Evolutionary conservation across 2,329 filamentous ascomycete species (phyloP), one percentile per base, ranked within the genome.

Genomic region (Hypoxylon sp.): DNA sequence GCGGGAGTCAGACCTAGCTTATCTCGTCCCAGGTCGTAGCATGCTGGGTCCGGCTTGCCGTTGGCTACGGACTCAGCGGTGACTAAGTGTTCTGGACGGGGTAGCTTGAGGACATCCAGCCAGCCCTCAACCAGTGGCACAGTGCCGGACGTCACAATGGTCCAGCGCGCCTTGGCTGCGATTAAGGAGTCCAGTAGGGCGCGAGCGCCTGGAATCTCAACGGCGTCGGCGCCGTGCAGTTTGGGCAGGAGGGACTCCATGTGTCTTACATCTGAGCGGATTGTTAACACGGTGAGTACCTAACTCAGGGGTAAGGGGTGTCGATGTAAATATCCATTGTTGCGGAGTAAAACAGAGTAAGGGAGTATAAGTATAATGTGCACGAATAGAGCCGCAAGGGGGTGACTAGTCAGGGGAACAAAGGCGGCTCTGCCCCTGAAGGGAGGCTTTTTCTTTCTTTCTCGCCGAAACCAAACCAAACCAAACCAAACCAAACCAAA

Each of bases 171-270:
- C 43, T 81, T 79, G 54, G 82, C 81, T 37, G 83, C 78, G 67
- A 91, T 90, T 43, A 97, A 85, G 30, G 83, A 78, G 67, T 87
- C 82, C 52, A 97, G 86, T 57, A 97, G 84, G 29, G 83, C 77
- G 66, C 94, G 88, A 5, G 92, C 91, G 11, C 95, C 96, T 0
- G 93, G 93, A 70, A 98, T 93, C 78, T 97, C 94, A 64, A 90
- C 84, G 39, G 93, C 95, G 77, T 95, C 90, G 41, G 85, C 79
- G 58, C 93, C 93, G 80, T 92, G 93, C 55, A 91, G 84, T 74
- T 88, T 86, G 2, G 95, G 95, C 37, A 98, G 88, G 21, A 86
- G 83, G 23, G 87, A 90, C 81, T 98, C 96, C 77, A 94, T 88
- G 61, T 90, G 81, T 77, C 87, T 88, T 72, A 97, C 89, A 75